These are phyloP conservation scores for Diplosphaera chodatii DNA, from an alignment of 139 green algal genomes.

Conservation along the genomic window DNA sequence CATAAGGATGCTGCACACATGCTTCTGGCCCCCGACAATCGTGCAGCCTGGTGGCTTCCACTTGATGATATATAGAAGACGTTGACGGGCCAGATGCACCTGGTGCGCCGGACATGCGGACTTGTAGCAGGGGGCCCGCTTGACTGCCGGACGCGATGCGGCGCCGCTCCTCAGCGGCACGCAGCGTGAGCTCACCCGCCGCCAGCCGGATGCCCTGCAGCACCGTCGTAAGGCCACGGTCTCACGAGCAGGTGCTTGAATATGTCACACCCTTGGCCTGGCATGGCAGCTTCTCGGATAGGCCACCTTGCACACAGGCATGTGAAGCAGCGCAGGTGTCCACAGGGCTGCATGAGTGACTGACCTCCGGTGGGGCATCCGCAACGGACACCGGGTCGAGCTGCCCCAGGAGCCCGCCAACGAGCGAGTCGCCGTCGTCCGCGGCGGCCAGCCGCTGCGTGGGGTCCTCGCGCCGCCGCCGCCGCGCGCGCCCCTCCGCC, in stretches of 20 bases:
- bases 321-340: too few relatives aligned
- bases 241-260: too few relatives aligned
- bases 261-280: too few relatives aligned
- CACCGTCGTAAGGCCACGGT: too few relatives aligned
- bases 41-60: too few relatives aligned
- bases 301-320: too few relatives aligned
- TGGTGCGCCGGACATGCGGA: conserved; percentile 14
- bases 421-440: background rate
- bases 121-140: background rate
- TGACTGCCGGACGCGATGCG: conserved; percentile 6
- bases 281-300: too few relatives aligned
- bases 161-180: conserved; percentile 44
- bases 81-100: background rate
- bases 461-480: background rate
- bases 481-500: background rate
- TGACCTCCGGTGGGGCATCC: conserved; percentile 9
- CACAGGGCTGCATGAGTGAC: background rate
- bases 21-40: too few relatives aligned
- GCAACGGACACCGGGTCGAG: conserved; percentile 22
- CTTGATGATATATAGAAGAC: too few relatives aligned
- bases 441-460: background rate
- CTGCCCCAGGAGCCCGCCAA: background rate
- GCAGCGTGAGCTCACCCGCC: conserved; percentile 49
- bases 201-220: conserved; percentile 32
- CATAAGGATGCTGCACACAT: too few relatives aligned